Conservation (phyloP, 192 early-diverging fungal genomes). For the Glomus cerebriforme region DNA sequence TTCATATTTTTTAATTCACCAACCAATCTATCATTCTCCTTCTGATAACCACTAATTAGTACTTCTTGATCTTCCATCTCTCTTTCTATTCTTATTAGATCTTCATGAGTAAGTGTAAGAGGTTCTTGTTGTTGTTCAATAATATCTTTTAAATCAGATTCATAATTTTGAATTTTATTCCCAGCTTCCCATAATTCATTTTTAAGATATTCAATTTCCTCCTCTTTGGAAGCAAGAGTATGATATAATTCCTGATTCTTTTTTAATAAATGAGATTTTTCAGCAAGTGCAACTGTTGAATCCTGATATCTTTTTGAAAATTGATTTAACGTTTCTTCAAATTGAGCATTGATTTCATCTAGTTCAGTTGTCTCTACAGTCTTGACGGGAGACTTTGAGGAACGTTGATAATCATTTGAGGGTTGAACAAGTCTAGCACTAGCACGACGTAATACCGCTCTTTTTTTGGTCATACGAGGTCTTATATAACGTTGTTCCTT, state of each 20-base stretch:
- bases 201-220: constrained; percentile 29
- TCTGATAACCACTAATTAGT: constrained; percentile 14
- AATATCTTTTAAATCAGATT: constrained; percentile 18
- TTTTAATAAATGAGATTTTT: constrained; percentile 24
- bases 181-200: constrained; percentile 22
- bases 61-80: constrained; percentile 31
- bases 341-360: constrained; percentile 27
- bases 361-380: constrained; percentile 27
- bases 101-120: constrained; percentile 14
- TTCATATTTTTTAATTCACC: constrained; percentile 14
- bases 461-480: constrained; percentile 23
- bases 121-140: constrained; percentile 29
- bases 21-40: constrained; percentile 26
- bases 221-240: constrained; percentile 28
- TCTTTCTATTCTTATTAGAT: constrained; percentile 26
- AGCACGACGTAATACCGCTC: constrained; percentile 16
- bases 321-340: constrained; percentile 26
- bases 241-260: constrained; percentile 28
- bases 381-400: neutral
- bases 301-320: constrained; percentile 27
- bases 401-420: neutral
- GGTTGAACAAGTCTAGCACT: constrained; percentile 15
- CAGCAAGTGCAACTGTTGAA: constrained; percentile 26
- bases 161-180: constrained; percentile 23
- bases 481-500: constrained; percentile 23